These are phyloP conservation scores for Isabelozyma gotoi DNA, from an alignment of 805 yeast genomes.

Conservation along the genomic window DNA sequence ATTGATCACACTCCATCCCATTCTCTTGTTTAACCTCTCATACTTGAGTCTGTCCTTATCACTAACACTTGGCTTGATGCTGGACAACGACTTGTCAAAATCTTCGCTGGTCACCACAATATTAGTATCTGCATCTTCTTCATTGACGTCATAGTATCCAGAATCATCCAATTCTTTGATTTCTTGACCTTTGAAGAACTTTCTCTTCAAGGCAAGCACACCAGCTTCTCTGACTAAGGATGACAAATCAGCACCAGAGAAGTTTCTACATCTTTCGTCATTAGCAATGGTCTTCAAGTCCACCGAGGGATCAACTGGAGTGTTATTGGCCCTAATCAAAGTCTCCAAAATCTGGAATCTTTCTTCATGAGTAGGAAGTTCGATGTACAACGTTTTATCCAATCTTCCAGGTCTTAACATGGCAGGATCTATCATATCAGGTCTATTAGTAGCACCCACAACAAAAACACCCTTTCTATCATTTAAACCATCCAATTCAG, in stretches of 20 bases:
- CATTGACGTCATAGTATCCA: conserved; percentile 30
- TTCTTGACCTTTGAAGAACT: conserved; percentile 51
- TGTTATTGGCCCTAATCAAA: conserved; percentile 63
- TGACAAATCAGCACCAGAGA: conserved; percentile 94
- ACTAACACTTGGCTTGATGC: conserved; percentile 87
- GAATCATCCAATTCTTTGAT: conserved; percentile 39
- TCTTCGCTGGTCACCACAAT: conserved; percentile 64
- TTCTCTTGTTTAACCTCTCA: conserved; percentile 66
- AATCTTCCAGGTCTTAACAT: conserved; percentile 96
- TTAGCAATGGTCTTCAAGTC: conserved; percentile 61
- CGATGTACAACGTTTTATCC: conserved; percentile 90
- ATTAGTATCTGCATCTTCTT: conserved; percentile 22
- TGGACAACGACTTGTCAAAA: conserved; percentile 67
- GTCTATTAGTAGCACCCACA: conserved; percentile 95
- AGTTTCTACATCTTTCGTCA: conserved; percentile 81
- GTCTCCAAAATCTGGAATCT: conserved; percentile 81
- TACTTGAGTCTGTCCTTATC: conserved; percentile 80
- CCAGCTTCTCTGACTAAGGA: conserved; percentile 94
- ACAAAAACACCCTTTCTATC: conserved; percentile 93
- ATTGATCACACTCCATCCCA: conserved; percentile 64
- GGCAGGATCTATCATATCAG: conserved; percentile 98
- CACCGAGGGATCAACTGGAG: conserved; percentile 70
- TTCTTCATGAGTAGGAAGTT: conserved; percentile 78
- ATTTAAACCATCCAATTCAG: conserved; percentile 92
- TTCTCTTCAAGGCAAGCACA: conserved; percentile 77